These are phyloP conservation scores for Xanthoceras sorbifolium DNA, from an alignment of 345 rosid genomes.

Conservation along the genomic window DNA sequence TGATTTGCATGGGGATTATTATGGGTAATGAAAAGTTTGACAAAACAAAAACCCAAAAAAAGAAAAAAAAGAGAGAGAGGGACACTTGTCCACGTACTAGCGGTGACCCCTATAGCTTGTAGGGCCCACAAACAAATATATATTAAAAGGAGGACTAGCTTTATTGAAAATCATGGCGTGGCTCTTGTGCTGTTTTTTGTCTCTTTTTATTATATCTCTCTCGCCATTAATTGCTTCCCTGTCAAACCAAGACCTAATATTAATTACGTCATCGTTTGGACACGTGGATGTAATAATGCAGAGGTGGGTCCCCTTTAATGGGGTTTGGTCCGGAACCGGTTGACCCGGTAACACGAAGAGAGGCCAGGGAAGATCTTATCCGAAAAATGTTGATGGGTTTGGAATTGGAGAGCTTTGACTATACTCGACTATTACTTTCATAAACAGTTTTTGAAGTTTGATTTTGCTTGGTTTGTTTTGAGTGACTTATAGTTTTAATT, in stretches of 20 bases:
- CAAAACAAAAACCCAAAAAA: not conserved
- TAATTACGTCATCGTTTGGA: conserved; percentile 27
- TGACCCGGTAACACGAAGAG: conserved; percentile 15
- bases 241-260: conserved; percentile 28
- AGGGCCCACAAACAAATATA: conserved; percentile 20
- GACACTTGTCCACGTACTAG: conserved; percentile 26
- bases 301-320: conserved; percentile 23
- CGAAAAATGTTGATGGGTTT: too few species aligned
- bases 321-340: not conserved
- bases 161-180: conserved; percentile 41
- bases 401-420: not conserved
- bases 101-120: not conserved
- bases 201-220: conserved; percentile 14
- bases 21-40: conserved; percentile 33
- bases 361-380: not conserved
- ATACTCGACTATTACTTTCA: not conserved
- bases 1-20: conserved; percentile 40
- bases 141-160: not conserved
- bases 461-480: not conserved
- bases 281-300: conserved; percentile 41
- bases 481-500: not conserved
- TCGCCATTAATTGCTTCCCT: conserved; percentile 14
- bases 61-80: not conserved
- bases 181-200: conserved; percentile 33
- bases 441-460: not conserved